Conservation (phyloP, 768 basidiomycete species). For the Cystofilobasidium ferigula region DNA sequence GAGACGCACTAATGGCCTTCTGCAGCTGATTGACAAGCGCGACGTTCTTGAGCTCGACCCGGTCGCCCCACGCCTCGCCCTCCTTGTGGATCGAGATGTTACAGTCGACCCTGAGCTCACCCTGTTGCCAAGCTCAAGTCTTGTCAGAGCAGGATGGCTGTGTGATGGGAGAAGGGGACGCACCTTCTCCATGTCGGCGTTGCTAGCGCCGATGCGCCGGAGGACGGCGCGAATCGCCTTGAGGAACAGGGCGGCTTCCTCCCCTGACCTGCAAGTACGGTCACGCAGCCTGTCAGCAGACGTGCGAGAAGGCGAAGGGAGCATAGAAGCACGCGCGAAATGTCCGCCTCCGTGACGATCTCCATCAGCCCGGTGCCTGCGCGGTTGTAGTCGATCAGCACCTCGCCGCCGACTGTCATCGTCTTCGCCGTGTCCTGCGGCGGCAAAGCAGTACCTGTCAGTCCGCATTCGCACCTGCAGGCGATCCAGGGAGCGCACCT, state of each 20-base stretch:
- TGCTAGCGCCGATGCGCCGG: slow-evolving; percentile 72
- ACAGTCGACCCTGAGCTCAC: slow-evolving; percentile 86
- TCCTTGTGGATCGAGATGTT: slow-evolving; percentile 77
- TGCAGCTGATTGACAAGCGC: slow-evolving; percentile 79
- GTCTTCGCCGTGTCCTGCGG: slow-evolving; percentile 84
- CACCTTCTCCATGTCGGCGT: slow-evolving; percentile 95
- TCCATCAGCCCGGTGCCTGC: slow-evolving; percentile 85
- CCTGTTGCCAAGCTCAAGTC: slow-evolving; percentile 47
- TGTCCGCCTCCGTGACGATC: slow-evolving; percentile 88
- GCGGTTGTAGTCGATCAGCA: slow-evolving; percentile 73
- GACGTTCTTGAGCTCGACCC: slow-evolving; percentile 94
- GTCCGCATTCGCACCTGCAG: not conserved
- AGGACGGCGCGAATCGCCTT: slow-evolving; percentile 67
- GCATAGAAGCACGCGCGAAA: slow-evolving; percentile 45
- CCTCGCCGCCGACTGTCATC: slow-evolving; percentile 31
- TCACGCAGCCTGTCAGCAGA: no score
- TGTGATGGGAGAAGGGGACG: slow-evolving; percentile 20
- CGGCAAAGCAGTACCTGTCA: slow-evolving; percentile 9
- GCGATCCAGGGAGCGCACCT: slow-evolving; percentile 47
- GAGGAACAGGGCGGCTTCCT: slow-evolving; percentile 82
- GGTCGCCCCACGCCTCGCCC: slow-evolving; percentile 53
- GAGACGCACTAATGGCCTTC: slow-evolving; percentile 61
- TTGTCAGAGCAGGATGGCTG: not conserved
- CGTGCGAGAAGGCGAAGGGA: no score
- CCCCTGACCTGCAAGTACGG: slow-evolving; percentile 54